Base-by-base conservation (phyloP, 176 grass and related monocot species). In the Rhynchospora pubera region DNA sequence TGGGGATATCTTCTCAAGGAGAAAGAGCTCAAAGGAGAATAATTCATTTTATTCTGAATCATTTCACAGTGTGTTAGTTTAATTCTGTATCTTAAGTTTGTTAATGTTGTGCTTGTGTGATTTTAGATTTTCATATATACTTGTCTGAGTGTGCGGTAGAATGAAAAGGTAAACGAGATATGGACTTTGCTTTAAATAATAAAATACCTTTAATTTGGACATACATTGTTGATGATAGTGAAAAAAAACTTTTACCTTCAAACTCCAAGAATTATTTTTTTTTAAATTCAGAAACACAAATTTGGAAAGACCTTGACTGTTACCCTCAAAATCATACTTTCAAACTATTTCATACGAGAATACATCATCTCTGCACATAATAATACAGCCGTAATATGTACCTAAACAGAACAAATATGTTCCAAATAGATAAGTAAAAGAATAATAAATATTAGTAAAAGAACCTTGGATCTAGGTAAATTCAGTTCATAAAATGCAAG, bases 1-100 rank as follows among this genome's bases (percentile, higher is more conserved):
- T 47, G 85, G 86, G 0, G 87, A 94, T 83, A 83, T 94, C 23
- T 92, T 90, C 64, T 85, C 77, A 30, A 94, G 51, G 81, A 89
- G 79, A 86, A 92, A 89, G 79, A 95, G 86, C 78, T 78, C 53
- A 28, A 94, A 85, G 77, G 65, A 84, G 30, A 91, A 69, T 71
- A 82, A 91, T 64, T 83, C 89, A 39, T 14, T 85, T 26, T 94
- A 91, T 65, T 85, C 58, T 28, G 86, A 81, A 0, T 85, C 90
- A 5, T 60, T 94, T 18, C 85, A 85, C 83, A 81, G 87, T 11
- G 85, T 85, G 9, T 6, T 87, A 66, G 73, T 82, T 46, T 94
- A 81, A 80, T 82, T 63, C 32, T 30, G 52, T n/a, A 26, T 81
- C 32, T 66, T 50, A 66, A 47, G 18, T 66, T 65, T 82, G 58